Evolutionary conservation across 345 rosid genomes (phyloP).

Genomic region (Aquilaria sinensis): DNA sequence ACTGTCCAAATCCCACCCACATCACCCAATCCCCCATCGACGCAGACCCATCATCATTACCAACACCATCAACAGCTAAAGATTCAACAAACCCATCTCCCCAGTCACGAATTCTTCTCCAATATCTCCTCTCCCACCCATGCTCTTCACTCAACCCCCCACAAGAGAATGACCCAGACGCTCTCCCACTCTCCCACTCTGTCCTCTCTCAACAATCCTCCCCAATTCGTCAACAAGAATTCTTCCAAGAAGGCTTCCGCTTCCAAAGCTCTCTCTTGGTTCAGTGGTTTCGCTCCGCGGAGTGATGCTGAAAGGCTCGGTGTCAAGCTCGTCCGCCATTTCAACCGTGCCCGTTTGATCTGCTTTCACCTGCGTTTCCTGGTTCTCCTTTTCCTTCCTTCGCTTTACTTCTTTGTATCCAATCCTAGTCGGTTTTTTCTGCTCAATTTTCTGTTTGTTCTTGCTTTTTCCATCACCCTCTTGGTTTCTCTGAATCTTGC

Average conservation of each 20-base stretch:
- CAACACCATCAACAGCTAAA: not conserved
- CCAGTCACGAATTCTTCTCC: conserved; percentile 22
- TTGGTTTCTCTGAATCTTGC: conserved; percentile 44
- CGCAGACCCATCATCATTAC: not conserved
- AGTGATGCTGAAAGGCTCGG: conserved; percentile 25
- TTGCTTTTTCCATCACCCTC: conserved; percentile 34
- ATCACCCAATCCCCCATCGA: conserved; percentile 15
- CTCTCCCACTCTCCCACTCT: conserved; percentile 28
- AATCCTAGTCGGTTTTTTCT: conserved; percentile 26
- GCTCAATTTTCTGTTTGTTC: conserved; percentile 28
- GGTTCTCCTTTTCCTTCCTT: conserved; percentile 43
- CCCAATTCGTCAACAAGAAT: conserved; percentile 3
- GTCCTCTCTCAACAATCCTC: conserved; percentile 23
- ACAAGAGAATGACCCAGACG: conserved; percentile 38
- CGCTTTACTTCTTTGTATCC: conserved; percentile 36
- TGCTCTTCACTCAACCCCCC: conserved; percentile 34
- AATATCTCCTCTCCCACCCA: conserved; percentile 14
- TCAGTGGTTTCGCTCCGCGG: conserved; percentile 24
- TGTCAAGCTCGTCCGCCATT: conserved; percentile 32
- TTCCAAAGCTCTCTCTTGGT: conserved; percentile 18
- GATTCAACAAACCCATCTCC: conserved; percentile 6
- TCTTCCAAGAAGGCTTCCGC: conserved; percentile 17
- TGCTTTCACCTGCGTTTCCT: conserved; percentile 48
- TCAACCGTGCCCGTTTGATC: conserved; percentile 48
- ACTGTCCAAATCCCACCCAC: conserved; percentile 34